Conservation (phyloP, 2,329 filamentous ascomycete genomes). For the Periconia sp. region DNA sequence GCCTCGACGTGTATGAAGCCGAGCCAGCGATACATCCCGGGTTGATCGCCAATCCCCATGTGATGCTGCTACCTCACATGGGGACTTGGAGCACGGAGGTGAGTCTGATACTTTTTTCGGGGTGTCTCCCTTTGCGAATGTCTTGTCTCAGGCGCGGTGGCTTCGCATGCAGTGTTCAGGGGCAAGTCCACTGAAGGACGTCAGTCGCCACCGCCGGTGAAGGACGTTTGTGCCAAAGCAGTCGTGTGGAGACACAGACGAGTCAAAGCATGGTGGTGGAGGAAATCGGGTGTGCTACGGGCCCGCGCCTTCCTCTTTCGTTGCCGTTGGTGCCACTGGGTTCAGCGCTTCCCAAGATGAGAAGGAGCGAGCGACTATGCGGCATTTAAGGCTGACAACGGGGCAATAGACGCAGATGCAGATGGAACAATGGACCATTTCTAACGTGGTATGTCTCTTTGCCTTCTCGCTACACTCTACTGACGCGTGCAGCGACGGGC, state of each 20-base stretch:
- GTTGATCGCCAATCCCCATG: conserved; percentile 71
- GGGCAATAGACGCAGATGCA: conserved; percentile 56
- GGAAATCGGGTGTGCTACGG: conserved; percentile 2
- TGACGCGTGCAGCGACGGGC: conserved; percentile 54
- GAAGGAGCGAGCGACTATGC: conserved; percentile 15
- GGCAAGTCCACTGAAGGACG: neutral
- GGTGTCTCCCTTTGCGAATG: neutral
- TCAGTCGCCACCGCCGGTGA: neutral
- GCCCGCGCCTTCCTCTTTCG: conserved; percentile 14
- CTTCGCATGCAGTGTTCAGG: conserved; percentile 8
- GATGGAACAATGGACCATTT: conserved; percentile 78
- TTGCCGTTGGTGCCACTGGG: conserved; percentile 4
- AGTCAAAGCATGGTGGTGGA: neutral
- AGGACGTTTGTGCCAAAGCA: conserved; percentile 4
- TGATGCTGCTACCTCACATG: conserved; percentile 83
- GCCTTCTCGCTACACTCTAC: neutral
- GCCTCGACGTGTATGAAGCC: conserved; percentile 83
- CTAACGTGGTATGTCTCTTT: conserved; percentile 59
- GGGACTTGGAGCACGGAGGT: conserved; percentile 78
- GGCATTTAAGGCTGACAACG: conserved; percentile 14
- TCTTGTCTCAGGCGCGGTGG: too few relatives aligned
- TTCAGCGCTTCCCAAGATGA: conserved; percentile 11
- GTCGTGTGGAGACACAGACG: conserved; percentile 10
- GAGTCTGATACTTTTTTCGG: conserved; percentile 11
- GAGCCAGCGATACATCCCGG: conserved; percentile 79